These are phyloP conservation scores for Schizopora paradoxa DNA, from an alignment of 1,284 basidiomycete genomes.

Conservation along the genomic window DNA sequence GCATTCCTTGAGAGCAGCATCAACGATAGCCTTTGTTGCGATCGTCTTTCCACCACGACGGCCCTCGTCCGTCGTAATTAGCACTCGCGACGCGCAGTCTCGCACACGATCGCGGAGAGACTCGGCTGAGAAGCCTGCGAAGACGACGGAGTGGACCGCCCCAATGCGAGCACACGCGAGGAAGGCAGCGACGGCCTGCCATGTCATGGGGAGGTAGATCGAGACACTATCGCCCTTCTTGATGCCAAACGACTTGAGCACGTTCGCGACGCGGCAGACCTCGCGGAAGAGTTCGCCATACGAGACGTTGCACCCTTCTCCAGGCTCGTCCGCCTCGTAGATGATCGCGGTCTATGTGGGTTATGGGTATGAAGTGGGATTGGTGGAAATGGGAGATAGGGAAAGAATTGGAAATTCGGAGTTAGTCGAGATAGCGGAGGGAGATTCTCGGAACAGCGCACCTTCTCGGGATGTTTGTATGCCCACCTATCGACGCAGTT, in stretches of 20 bases:
- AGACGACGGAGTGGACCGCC: constrained; percentile 97
- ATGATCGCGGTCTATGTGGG: constrained; percentile 79
- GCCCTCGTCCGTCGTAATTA: constrained; percentile 97
- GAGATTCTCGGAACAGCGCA: no score
- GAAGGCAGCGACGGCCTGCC: constrained; percentile 94
- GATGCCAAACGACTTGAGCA: constrained; percentile 85
- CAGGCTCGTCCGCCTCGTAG: constrained; percentile 96
- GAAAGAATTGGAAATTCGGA: no score
- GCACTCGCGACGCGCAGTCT: constrained; percentile 85
- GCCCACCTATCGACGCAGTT: constrained; percentile 98
- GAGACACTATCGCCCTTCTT: constrained; percentile 96
- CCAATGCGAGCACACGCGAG: constrained; percentile 97
- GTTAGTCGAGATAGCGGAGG: constrained; percentile 12
- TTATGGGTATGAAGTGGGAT: neutral
- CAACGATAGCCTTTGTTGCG: constrained; percentile 94
- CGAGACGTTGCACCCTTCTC: constrained; percentile 70
- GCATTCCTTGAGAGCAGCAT: constrained; percentile 85
- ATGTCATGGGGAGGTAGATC: constrained; percentile 86
- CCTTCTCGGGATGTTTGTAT: constrained; percentile 87
- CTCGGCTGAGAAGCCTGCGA: constrained; percentile 98
- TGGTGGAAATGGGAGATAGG: no score
- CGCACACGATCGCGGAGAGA: constrained; percentile 89
- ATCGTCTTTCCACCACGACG: constrained; percentile 91
- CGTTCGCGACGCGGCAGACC: constrained; percentile 88
- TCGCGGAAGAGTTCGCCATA: constrained; percentile 87